Conservation (phyloP, 2,329 filamentous ascomycete species). For the Pseudonectria foliicola region DNA sequence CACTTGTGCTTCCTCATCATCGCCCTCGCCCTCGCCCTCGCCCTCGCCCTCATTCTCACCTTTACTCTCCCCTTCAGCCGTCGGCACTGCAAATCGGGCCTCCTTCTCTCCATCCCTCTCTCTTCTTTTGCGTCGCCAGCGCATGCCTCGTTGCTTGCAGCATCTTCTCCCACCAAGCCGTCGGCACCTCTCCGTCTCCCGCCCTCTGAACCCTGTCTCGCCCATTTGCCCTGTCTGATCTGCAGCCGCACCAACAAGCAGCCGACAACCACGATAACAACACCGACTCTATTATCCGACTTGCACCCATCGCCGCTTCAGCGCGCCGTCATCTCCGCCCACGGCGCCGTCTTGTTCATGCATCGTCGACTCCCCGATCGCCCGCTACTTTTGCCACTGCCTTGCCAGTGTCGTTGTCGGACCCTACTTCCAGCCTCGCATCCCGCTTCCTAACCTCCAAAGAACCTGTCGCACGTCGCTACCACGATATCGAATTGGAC, state of each 20-base stretch:
- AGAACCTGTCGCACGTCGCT: no score
- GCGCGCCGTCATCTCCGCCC: conserved; percentile 2
- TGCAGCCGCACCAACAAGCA: no score
- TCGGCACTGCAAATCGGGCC: neutral
- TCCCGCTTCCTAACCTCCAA: conserved; percentile 6
- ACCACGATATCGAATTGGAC: no score
- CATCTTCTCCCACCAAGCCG: no score
- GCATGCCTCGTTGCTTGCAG: no score
- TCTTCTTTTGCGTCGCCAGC: conserved; percentile 1
- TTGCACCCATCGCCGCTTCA: conserved; percentile 4
- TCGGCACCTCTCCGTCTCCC: no score
- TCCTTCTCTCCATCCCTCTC: neutral
- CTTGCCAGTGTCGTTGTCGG: conserved; percentile 12
- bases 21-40: neutral
- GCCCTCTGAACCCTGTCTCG: no score
- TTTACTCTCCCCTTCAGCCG: no score
- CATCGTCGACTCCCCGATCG: conserved; percentile 14
- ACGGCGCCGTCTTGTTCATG: conserved; percentile 17
- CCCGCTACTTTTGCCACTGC: conserved; percentile 7
- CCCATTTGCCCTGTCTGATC: no score
- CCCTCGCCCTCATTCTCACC: neutral
- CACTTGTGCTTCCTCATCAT: neutral
- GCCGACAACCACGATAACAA: neutral
- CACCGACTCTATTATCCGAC: neutral
- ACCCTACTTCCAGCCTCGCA: conserved; percentile 19